Percentiles rank a stretch among this genome's conserved stretches.
phyloP scores from a whole-genome alignment of 2,329 filamentous ascomycete genomes.

The Conoideocrella luteorostrata region DNA sequence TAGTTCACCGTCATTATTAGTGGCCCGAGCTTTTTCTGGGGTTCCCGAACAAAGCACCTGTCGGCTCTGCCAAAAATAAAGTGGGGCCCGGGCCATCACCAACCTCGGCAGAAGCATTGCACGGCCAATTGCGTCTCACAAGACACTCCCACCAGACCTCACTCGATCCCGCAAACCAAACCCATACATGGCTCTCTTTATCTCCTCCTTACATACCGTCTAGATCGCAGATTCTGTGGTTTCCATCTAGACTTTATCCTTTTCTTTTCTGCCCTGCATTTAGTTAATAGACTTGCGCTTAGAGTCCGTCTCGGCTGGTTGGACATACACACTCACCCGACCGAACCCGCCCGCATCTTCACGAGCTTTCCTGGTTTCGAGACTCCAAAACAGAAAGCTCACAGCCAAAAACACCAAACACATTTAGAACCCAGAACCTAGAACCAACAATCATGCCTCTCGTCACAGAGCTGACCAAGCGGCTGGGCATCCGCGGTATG shows the following conservation, averaged over 20 bases:
- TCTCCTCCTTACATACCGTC: not conserved
- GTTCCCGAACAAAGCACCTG: no score
- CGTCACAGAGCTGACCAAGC: conserved; percentile 50
- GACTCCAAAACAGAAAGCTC: not conserved
- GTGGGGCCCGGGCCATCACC: not conserved
- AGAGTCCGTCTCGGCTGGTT: no score
- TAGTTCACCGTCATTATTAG: no score
- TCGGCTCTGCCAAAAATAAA: no score
- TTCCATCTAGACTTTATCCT: not conserved
- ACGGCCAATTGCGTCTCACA: not conserved
- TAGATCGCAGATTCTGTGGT: not conserved
- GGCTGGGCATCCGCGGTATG: conserved; percentile 48
- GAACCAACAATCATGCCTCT: conserved; percentile 41
- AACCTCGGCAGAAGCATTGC: not conserved
- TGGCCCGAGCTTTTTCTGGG: no score
- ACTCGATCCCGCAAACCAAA: not conserved
- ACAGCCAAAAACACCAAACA: no score
- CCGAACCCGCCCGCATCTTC: not conserved
- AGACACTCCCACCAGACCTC: not conserved
- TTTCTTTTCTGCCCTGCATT: not conserved
- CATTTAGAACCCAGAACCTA: not conserved
- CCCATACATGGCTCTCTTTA: no score
- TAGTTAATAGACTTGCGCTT: not conserved
- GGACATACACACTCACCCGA: no score
- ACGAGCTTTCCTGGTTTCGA: not conserved